Base-by-base conservation (phyloP, 352 stramenopile species). In the Globisporangium splendens region DNA sequence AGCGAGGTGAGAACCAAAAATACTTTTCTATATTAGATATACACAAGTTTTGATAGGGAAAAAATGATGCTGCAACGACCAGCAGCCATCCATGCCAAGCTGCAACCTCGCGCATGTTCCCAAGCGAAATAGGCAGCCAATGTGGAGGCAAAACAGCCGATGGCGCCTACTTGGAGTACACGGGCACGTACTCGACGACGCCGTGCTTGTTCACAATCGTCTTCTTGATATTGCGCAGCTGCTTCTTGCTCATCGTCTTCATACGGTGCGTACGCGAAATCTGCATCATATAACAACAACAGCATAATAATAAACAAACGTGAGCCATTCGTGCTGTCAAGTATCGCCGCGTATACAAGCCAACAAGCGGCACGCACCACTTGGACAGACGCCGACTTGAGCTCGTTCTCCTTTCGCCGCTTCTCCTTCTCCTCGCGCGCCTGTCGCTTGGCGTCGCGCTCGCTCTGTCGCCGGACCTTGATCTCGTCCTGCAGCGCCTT, bases 181-280 rank as follows among this genome's bases (percentile, higher is more conserved):
- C 68, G 0, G 81, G 79, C 54, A 93, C 84, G 70, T 95, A 94
- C 65, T 95, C 85, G 63, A 96, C 85, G 56, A 95, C 83, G 50
- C 88, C 88, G 57, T 95, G 85, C 69, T 95, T 95, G 86, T 95
- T 94, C 50, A 96, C 81, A 51, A 93, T 89, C 22, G 88, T 95
- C 82, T 96, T 96, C 70, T 91, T 91, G 63, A 96, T 87, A 59
- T 95, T 91, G 61, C 86, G 86, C 65, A 96, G 68, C 69, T 96
- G 88, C 72, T 96, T 96, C 83, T 96, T 96, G 79, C 86, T 95
- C 88, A 96, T 96, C 18, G 78, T 87, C 83, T 96, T 96, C 66
- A 96, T 70, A 44, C 86, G 74, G 73, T 93, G 77, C 63, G 86
- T 90, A 66, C 87, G 79, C 33, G 81, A 91, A 54, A 96, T 93